phyloP scores from a whole-genome alignment of 768 basidiomycete genomes.

The Cystobasidium ongulense region DNA sequence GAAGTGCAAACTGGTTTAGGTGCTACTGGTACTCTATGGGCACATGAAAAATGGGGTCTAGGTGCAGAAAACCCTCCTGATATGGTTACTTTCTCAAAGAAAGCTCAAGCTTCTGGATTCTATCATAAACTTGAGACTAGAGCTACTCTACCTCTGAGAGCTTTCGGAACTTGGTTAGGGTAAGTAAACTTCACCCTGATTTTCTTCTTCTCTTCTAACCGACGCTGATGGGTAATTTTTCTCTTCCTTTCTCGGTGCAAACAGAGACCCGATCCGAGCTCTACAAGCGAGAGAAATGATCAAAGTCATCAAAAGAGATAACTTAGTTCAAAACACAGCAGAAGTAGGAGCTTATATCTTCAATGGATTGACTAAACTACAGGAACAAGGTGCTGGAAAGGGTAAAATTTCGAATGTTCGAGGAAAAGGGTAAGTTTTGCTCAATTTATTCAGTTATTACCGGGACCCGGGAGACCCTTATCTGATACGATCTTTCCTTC shows the following conservation, averaged over 20 bases:
- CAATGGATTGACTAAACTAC: constrained; percentile 36
- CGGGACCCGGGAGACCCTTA: background rate
- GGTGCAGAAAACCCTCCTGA: constrained; percentile 43
- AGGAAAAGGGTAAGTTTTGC: constrained; percentile 19
- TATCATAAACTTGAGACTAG: constrained; percentile 46
- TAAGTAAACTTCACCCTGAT: background rate
- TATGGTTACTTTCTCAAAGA: constrained; percentile 49
- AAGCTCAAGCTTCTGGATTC: constrained; percentile 48
- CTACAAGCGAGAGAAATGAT: constrained; percentile 44
- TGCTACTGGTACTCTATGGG: constrained; percentile 50
- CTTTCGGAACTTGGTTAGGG: constrained; percentile 2
- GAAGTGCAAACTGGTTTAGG: constrained; percentile 48
- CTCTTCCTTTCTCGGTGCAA: constrained; percentile 43
- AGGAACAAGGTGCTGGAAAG: constrained; percentile 8
- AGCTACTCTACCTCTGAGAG: constrained; percentile 42
- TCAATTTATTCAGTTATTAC: background rate
- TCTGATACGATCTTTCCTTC: background rate
- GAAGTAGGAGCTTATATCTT: constrained; percentile 43
- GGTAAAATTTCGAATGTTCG: constrained; percentile 40
- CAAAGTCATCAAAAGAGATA: constrained; percentile 44
- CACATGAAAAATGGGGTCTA: constrained; percentile 49
- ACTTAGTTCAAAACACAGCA: constrained; percentile 45
- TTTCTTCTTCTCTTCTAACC: background rate
- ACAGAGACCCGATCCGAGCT: constrained; percentile 29
- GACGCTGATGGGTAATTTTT: background rate